Evolutionary conservation across 352 stramenopile species (phyloP), one percentile per base, ranked within the genome.

Genomic region (Phytophthora boehmeriae): DNA sequence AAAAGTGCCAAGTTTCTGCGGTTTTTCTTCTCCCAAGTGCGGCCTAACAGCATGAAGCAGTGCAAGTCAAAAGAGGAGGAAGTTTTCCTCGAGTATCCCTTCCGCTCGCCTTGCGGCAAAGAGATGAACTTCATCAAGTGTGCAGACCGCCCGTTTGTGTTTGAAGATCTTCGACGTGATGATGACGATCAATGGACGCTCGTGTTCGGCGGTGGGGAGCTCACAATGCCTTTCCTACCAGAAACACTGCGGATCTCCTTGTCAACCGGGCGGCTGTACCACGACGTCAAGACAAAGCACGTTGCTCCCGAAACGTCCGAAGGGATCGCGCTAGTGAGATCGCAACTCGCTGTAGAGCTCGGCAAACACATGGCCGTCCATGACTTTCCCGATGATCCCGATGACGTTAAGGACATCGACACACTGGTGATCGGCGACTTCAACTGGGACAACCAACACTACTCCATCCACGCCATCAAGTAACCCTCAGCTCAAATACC

Each of bases 81-180:
- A 13, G 45, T 63, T 13, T 84, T 92, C 36, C 60, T 88, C 11
- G 84, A 93, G 53, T 93, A 93, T 28, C 77, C 78, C 6, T 92
- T 75, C 48, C 71, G 72, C 13, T 94, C 86, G 1, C 86, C 86
- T 5, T 94, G 86, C 28, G 86, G 86, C 19, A 88, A 88, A 35
- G 86, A 94, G 61, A 92, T 90, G 76, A 94, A 94, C 60, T 93
- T 88, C 55, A 93, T 94, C 73, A 94, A 94, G 65, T 90, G 79
- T 64, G 83, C 86, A 6, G 86, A 94, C 59, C 82, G 78, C 0
- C 83, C 86, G 20, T 74, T 93, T 30, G 86, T 94, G 50, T 86
- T 93, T 50, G 76, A 90, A 17, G 81, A 91, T 19, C 57, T 95
- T 20, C 65, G 63, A 0, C 66, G 46, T 1, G 54, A 63, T 28